Percentiles rank a stretch among this genome's conserved stretches.
Conservation (phyloP, 495 filamentous ascomycete genomes). For the Talaromyces trachyspermus region DNA sequence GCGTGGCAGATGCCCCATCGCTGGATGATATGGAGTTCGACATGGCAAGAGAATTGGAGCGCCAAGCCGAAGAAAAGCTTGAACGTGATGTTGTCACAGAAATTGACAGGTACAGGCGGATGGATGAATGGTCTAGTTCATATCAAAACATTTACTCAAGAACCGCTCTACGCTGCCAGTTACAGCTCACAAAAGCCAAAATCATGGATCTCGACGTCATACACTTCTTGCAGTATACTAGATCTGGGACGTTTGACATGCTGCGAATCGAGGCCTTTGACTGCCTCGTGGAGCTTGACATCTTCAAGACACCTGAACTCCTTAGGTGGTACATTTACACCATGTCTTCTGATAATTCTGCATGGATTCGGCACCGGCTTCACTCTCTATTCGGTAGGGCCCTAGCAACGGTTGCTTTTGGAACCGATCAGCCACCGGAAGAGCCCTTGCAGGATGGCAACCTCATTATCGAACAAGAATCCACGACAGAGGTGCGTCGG, state of each 20-base stretch:
- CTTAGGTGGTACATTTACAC: slow-evolving; percentile 62
- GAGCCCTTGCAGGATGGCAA: slow-evolving; percentile 38
- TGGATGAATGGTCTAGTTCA: slow-evolving; percentile 89
- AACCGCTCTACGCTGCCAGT: slow-evolving; percentile 72
- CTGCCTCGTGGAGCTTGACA: slow-evolving; percentile 70
- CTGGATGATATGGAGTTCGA: slow-evolving; percentile 36
- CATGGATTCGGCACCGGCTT: slow-evolving; percentile 66
- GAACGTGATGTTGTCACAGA: slow-evolving; percentile 68
- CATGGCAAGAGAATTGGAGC: slow-evolving; percentile 41
- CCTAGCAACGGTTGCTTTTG: slow-evolving; percentile 75
- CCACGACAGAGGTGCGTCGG: slow-evolving; percentile 57
- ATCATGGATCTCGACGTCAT: slow-evolving; percentile 53
- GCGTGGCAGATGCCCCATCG: slow-evolving; percentile 23
- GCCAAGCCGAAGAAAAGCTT: slow-evolving; percentile 55
- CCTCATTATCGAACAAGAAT: slow-evolving; percentile 77
- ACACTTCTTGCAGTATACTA: slow-evolving; percentile 75
- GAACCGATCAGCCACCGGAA: slow-evolving; percentile 37
- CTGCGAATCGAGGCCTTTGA: slow-evolving; percentile 80
- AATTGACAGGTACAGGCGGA: slow-evolving; percentile 81
- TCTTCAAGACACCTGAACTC: slow-evolving; percentile 54
- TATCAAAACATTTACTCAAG: slow-evolving; percentile 86
- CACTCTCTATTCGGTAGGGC: slow-evolving; percentile 60
- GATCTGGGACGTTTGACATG: slow-evolving; percentile 66
- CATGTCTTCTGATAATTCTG: slow-evolving; percentile 70
- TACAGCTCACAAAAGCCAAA: slow-evolving; percentile 62